Evolutionary conservation across 139 green algal species (phyloP).

Genomic region (Micractinium conductrix): DNA sequence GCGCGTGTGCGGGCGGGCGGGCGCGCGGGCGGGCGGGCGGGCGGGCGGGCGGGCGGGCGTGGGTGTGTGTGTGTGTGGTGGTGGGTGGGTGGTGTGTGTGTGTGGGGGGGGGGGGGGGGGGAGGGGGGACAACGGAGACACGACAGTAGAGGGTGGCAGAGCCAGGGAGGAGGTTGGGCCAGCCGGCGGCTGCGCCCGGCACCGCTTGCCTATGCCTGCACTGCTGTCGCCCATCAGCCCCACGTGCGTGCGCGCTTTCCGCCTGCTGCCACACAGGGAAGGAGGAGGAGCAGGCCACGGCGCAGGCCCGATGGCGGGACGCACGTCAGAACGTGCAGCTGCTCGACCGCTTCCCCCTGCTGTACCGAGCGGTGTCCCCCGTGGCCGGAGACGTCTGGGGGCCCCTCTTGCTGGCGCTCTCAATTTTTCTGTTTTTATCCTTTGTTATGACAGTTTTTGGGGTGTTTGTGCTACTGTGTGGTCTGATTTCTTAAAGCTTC

Average conservation of each 20-base stretch:
- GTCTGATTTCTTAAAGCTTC: neutral
- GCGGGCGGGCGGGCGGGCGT: too few relatives aligned
- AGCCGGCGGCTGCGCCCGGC: too few relatives aligned
- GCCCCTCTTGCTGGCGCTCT: neutral
- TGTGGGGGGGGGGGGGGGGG: too few relatives aligned
- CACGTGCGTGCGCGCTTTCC: neutral
- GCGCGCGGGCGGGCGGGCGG: too few relatives aligned
- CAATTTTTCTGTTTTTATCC: neutral
- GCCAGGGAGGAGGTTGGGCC: neutral
- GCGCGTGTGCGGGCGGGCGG: too few relatives aligned
- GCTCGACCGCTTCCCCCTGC: neutral
- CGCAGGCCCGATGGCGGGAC: neutral
- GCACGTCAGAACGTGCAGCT: neutral
- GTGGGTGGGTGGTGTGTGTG: too few relatives aligned
- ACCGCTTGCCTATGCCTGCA: neutral
- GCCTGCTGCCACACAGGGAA: neutral
- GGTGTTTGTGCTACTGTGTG: too few relatives aligned
- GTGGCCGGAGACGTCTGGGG: neutral
- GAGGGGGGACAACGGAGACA: neutral
- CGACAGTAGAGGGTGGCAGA: neutral
- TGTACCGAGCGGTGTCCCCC: neutral
- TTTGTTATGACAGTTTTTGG: too few relatives aligned
- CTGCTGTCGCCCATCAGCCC: neutral
- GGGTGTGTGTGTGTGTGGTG: too few relatives aligned
- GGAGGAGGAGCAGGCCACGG: neutral